A percentile compares a stretch with the other conserved stretches of the same genome.
phyloP scores from a whole-genome alignment of 352 stramenopile species.

The Phytophthora pseudosyringae region DNA sequence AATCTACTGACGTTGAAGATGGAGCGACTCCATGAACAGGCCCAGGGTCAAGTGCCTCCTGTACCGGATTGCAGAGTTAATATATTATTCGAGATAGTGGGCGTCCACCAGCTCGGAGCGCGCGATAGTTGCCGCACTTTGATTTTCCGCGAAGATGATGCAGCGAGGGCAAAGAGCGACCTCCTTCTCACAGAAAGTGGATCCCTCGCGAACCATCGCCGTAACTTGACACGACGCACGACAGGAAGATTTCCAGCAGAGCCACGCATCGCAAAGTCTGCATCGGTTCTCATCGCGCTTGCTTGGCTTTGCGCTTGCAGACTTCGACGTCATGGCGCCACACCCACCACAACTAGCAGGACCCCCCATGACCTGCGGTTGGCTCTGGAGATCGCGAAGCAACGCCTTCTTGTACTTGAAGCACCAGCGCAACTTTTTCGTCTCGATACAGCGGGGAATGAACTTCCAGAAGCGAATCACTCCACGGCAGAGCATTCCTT shows the following conservation, averaged over 20 bases:
- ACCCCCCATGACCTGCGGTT: constrained; percentile 16
- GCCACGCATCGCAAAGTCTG: constrained; percentile 26
- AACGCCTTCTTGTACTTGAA: constrained; percentile 26
- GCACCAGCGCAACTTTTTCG: constrained; percentile 38
- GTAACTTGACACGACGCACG: constrained; percentile 27
- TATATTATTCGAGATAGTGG: no score
- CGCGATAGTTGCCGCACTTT: constrained; percentile 23
- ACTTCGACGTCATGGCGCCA: constrained; percentile 5
- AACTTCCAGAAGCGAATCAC: constrained; percentile 42
- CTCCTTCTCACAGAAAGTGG: constrained; percentile 18
- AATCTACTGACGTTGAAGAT: constrained; percentile 7
- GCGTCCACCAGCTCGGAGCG: constrained; percentile 18
- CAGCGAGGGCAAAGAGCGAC: constrained; percentile 20
- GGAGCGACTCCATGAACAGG: constrained; percentile 4
- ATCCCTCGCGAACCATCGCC: constrained; percentile 13
- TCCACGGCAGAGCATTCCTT: constrained; percentile 28
- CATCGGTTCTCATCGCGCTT: constrained; percentile 18
- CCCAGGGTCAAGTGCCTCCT: neutral
- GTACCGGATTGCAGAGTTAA: no score
- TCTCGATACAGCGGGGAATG: constrained; percentile 34
- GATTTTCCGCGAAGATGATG: constrained; percentile 16
- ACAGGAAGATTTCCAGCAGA: constrained; percentile 33
- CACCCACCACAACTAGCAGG: constrained; percentile 28
- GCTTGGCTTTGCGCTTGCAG: constrained; percentile 1
- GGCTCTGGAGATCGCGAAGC: constrained; percentile 8